Conservation (phyloP, 495 filamentous ascomycete species). For the Tuber borchii region DNA sequence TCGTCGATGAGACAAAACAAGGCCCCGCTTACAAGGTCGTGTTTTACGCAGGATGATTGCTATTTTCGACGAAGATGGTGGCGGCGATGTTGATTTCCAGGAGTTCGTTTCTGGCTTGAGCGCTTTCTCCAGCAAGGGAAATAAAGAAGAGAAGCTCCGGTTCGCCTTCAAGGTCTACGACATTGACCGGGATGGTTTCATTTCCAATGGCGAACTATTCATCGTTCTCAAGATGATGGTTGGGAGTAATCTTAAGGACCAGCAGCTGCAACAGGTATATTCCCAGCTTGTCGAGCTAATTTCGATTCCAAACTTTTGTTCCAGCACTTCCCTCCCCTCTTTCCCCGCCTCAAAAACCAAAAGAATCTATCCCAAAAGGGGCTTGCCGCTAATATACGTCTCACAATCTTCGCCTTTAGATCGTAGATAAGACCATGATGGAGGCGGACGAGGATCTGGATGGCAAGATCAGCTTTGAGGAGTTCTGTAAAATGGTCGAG, state of each 20-base stretch:
- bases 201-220: conserved; percentile 97
- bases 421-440: conserved; percentile 99
- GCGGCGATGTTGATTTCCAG: conserved; percentile 96
- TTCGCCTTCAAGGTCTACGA: conserved; percentile 99
- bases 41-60: conserved; percentile 75
- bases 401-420: conserved; percentile 44
- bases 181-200: conserved; percentile 97
- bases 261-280: conserved; percentile 82
- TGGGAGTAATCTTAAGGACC: conserved; percentile 97
- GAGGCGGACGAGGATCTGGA: conserved; percentile 93
- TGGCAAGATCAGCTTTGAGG: conserved; percentile 98
- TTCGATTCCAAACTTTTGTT: conserved; percentile 11
- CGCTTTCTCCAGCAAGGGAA: conserved; percentile 94
- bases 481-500: conserved; percentile 98
- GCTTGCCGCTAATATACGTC: conserved; percentile 32
- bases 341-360: conserved; percentile 16
- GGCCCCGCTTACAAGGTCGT: conserved; percentile 17
- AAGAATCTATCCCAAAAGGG: conserved; percentile 16
- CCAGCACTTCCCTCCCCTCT: conserved; percentile 15
- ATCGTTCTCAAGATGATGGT: conserved; percentile 99
- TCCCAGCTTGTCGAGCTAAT: neutral
- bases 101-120: conserved; percentile 95
- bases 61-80: conserved; percentile 98
- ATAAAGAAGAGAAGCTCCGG: conserved; percentile 95
- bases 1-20: conserved; percentile 4